Evolutionary conservation across 371 early-diverging fungal genomes (phyloP), one percentile per base, ranked within the genome.

Genomic region (Actinomortierella ambigua): DNA sequence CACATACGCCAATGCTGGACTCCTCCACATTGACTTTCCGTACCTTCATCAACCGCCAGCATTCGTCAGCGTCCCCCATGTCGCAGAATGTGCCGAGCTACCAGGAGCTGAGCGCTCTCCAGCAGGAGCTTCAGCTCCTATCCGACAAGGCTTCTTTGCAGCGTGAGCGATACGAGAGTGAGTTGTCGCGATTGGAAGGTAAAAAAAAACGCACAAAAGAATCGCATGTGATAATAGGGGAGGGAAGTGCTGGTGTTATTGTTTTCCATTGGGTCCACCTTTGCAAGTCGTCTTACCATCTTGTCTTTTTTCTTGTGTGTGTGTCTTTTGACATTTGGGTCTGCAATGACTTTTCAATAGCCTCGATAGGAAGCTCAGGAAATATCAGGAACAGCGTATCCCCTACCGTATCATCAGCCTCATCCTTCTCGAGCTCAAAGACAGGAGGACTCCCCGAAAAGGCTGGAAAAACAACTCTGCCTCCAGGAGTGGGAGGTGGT

Each of bases 21-120:
- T 59, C 63, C 17, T 57, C 48, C 55, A 62, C 71, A 55, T 61
- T 71, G 41, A 61, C 71, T 39, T 71, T 55, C 47, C 61, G 71
- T 15, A 71, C 44, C 62, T 71, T 53, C 53, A 48, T 71, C 51
- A 55, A 46, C 20, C 52, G 63, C 13, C 57, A 62, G 3, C 27
- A n/a, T n/a, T 53, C 63, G 8, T 53, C 71, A 14, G 24, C 62
- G 2, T 50, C 71, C 6, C 53, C 62, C 9, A 61, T 62, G 17
- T 55, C 51, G 3, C 56, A 58, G 7, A 44, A 39, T 42, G 50
- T 71, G 46, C 71, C 71, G 7, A 55, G 65, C n/a, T 65, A 65
- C 24, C 55, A 46, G 55, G 71, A 71, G 20, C 51, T 71, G 2
- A 27, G 58, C 1, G 50, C 28, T 23, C 56, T 71, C 42, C 71